A percentile compares a stretch with the other conserved stretches of the same genome.
Conservation (phyloP, 352 stramenopile genomes). For the Phytophthora lateralis region DNA sequence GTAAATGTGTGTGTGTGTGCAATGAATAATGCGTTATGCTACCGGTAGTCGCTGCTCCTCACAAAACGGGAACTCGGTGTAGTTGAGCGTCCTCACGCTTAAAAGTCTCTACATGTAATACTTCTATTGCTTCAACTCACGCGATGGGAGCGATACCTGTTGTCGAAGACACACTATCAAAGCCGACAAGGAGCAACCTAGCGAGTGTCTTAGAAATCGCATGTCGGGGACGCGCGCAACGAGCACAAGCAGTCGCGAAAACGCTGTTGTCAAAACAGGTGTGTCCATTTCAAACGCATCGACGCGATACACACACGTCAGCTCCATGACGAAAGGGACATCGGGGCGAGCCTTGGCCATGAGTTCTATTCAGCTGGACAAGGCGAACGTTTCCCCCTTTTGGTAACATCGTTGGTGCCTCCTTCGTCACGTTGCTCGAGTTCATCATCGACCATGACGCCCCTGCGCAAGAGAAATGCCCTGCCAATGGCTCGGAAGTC, state of each 20-base stretch:
- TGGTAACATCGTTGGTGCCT: constrained; percentile 7
- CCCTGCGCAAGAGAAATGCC: neutral
- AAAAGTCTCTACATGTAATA: no score
- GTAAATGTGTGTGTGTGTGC: neutral
- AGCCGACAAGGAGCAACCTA: neutral
- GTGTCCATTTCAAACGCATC: constrained; percentile 1
- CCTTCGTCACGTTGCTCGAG: neutral
- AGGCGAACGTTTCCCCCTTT: constrained; percentile 18
- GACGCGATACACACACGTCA: constrained; percentile 3
- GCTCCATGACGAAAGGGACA: constrained; percentile 3
- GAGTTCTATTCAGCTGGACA: constrained; percentile 15
- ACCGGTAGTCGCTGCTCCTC: no score
- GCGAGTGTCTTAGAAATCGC: neutral
- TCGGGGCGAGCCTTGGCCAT: constrained; percentile 1
- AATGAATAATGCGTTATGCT: neutral
- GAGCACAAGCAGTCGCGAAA: constrained; percentile 4
- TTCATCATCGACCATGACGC: neutral
- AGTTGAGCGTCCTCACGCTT: no score
- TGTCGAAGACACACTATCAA: neutral
- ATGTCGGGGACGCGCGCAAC: neutral
- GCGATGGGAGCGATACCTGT: no score
- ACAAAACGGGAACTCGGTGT: no score
- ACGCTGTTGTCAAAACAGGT: constrained; percentile 5
- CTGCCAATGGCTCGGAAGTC: neutral
- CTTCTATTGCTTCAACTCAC: no score